Evolutionary conservation across 768 basidiomycete species (phyloP).

Genomic region (Inosperma sp.): DNA sequence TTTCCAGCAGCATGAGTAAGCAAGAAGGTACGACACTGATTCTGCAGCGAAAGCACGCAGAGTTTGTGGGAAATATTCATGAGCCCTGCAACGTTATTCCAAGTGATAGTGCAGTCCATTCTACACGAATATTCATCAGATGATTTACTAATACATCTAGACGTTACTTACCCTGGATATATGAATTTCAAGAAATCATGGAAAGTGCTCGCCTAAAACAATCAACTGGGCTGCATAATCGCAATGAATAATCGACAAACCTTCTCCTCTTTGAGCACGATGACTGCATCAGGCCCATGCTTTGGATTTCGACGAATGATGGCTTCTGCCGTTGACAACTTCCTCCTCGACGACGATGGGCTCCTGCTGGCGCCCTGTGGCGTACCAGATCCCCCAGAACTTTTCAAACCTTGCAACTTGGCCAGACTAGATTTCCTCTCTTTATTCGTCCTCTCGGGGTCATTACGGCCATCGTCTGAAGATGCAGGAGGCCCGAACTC

Average conservation of each 20-base stretch:
- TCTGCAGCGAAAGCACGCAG: constrained; percentile 75
- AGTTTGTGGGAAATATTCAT: constrained; percentile 91
- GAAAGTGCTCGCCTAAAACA: constrained; percentile 66
- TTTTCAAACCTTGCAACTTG: constrained; percentile 47
- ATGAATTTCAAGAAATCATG: constrained; percentile 93
- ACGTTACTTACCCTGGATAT: constrained; percentile 75
- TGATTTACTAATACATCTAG: not conserved
- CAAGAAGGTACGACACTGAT: constrained; percentile 80
- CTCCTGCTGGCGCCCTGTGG: not conserved
- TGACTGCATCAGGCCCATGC: constrained; percentile 71
- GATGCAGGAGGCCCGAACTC: constrained; percentile 33
- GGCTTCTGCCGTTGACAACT: constrained; percentile 30
- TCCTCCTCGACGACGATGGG: constrained; percentile 6
- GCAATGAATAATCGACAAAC: constrained; percentile 32
- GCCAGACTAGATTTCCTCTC: constrained; percentile 53
- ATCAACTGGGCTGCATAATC: constrained; percentile 2
- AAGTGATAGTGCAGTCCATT: constrained; percentile 86
- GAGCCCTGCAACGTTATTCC: constrained; percentile 90
- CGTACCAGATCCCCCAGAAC: not conserved
- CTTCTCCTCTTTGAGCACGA: constrained; percentile 87
- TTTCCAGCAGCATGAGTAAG: constrained; percentile 89
- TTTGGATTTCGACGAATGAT: constrained; percentile 40
- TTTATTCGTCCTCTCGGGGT: constrained; percentile 26
- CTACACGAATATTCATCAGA: constrained; percentile 32
- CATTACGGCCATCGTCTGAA: constrained; percentile 33